Conservation (phyloP, 1,139 yeast genomes). For the Dujonia santamariae region DNA sequence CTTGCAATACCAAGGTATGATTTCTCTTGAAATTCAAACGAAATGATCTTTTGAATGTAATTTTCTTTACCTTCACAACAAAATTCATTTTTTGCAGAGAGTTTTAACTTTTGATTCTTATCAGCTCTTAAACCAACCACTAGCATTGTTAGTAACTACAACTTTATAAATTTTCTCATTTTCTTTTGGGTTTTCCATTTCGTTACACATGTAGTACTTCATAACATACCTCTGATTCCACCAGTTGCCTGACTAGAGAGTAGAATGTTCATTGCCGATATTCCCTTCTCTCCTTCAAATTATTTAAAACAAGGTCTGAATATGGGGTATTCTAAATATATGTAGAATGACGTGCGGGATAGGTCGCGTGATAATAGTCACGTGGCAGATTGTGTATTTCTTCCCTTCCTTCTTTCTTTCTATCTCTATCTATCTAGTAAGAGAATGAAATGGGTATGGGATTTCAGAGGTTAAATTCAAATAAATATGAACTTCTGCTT, state of each 20-base stretch:
- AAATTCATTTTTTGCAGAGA: conserved; percentile 18
- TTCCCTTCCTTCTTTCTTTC: no score
- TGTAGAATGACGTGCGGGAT: no score
- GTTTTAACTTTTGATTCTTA: conserved; percentile 9
- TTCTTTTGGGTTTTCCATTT: not conserved
- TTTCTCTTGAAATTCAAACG: conserved; percentile 19
- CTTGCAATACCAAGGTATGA: conserved; percentile 26
- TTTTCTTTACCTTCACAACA: conserved; percentile 16
- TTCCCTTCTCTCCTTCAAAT: no score
- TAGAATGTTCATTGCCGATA: conserved; percentile 7
- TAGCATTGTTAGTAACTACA: conserved; percentile 1
- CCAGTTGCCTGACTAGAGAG: conserved; percentile 8
- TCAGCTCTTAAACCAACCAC: conserved; percentile 6
- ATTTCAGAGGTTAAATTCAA: no score
- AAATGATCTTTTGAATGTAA: conserved; percentile 19
- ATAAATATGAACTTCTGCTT: no score
- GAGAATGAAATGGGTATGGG: no score
- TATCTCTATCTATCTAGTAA: no score
- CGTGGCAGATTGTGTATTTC: no score
- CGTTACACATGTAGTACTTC: not conserved
- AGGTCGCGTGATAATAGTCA: no score
- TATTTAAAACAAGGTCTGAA: no score
- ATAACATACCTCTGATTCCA: conserved; percentile 8
- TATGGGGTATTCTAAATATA: no score
- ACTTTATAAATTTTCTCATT: no score